A percentile compares a stretch with the other conserved stretches of the same genome.
phyloP scores from a whole-genome alignment of 352 stramenopile species.

The Pythium monospermum region DNA sequence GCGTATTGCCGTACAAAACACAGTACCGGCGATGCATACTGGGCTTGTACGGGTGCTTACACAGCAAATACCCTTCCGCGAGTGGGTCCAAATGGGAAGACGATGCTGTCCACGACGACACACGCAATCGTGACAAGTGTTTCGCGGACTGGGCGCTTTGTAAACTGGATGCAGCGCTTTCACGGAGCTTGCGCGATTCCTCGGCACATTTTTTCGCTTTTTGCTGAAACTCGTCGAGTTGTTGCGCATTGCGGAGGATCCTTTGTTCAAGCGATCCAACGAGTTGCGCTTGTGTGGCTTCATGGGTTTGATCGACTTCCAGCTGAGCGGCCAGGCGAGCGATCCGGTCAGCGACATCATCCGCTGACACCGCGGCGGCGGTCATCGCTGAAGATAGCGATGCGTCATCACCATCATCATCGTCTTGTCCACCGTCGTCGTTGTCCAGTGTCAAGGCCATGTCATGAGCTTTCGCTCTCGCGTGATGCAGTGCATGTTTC shows the following conservation, averaged over 20 bases:
- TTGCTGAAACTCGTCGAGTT: conserved; percentile 20
- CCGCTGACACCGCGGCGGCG: neutral
- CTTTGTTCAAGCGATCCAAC: conserved; percentile 29
- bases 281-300: conserved; percentile 37
- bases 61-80: conserved; percentile 65
- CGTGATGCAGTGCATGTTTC: conserved; percentile 22
- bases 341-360: conserved; percentile 23
- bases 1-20: conserved; percentile 67
- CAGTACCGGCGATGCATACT: conserved; percentile 77
- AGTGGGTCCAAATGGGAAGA: conserved; percentile 64
- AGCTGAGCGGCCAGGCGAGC: conserved; percentile 49
- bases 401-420: conserved; percentile 3
- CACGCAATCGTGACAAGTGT: conserved; percentile 33
- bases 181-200: conserved; percentile 36
- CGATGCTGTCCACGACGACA: conserved; percentile 56
- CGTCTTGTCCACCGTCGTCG: conserved; percentile 11
- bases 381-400: neutral
- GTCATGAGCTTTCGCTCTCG: conserved; percentile 34
- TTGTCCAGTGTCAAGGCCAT: conserved; percentile 15
- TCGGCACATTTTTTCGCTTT: conserved; percentile 26
- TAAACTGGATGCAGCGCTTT: conserved; percentile 38
- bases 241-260: neutral
- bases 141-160: conserved; percentile 59
- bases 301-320: conserved; percentile 40
- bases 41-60: conserved; percentile 52